Percentiles rank a stretch among this genome's conserved stretches.
Conservation (phyloP, 2,329 filamentous ascomycete genomes). For the Fusarium kyushuense region DNA sequence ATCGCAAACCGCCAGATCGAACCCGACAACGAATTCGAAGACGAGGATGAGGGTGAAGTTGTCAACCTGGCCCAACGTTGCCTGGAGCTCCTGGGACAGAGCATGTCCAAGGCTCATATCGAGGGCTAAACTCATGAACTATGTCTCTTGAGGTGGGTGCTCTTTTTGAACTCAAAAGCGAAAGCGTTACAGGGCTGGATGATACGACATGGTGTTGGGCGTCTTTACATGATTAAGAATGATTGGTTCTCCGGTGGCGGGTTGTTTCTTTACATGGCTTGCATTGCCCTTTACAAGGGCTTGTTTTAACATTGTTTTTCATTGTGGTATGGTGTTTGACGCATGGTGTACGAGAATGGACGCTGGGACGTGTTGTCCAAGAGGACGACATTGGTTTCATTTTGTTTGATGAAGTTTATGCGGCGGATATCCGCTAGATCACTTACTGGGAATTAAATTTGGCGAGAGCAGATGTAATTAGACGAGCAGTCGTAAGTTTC, state of each 20-base stretch:
- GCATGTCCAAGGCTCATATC: conserved; percentile 81
- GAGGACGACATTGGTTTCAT: conserved; percentile 40
- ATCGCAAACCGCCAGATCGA: conserved; percentile 93
- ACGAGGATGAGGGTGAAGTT: conserved; percentile 93
- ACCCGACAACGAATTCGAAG: conserved; percentile 85
- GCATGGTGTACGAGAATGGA: conserved; percentile 28
- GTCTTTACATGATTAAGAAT: conserved; percentile 48
- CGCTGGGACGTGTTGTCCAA: conserved; percentile 16
- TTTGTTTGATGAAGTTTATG: conserved; percentile 54
- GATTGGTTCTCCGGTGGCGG: conserved; percentile 39
- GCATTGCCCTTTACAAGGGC: conserved; percentile 37
- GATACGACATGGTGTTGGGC: conserved; percentile 48
- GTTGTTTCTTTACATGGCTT: conserved; percentile 41
- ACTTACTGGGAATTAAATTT: conserved; percentile 36
- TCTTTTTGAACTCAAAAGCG: conserved; percentile 48
- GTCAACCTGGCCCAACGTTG: conserved; percentile 91
- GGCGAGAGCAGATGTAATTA: conserved; percentile 52
- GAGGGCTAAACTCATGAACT: conserved; percentile 69
- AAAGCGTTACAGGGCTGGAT: conserved; percentile 40
- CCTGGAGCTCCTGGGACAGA: conserved; percentile 84
- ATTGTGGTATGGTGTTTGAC: conserved; percentile 37
- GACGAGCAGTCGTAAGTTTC: conserved; percentile 48
- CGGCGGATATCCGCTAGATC: conserved; percentile 44
- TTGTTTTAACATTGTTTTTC: conserved; percentile 34
- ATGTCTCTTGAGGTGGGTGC: conserved; percentile 1